Conservation (phyloP, 2,329 filamentous ascomycete species). For the Phialophora tarda region DNA sequence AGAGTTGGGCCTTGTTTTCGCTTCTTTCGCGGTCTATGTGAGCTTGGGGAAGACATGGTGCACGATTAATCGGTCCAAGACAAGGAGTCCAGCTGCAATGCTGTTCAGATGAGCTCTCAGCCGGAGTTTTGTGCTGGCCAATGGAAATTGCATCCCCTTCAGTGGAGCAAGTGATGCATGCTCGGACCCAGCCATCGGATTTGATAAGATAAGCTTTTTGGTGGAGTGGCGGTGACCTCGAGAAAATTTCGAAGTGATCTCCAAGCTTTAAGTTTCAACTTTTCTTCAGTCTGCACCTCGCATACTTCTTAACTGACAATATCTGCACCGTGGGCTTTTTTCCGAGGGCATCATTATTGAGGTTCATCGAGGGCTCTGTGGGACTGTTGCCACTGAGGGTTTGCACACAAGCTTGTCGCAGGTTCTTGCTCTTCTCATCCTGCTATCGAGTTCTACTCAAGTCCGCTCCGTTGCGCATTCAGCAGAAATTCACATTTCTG, state of each 20-base stretch:
- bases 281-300: slow-evolving; percentile 11
- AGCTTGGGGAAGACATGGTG: slow-evolving; percentile 38
- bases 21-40: slow-evolving; percentile 55
- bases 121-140: not conserved
- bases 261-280: slow-evolving; percentile 3
- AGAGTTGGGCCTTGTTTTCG: slow-evolving; percentile 43
- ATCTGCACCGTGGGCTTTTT: slow-evolving; percentile 32
- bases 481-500: slow-evolving; percentile 34
- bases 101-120: slow-evolving; percentile 1
- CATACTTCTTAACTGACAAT: slow-evolving; percentile 18
- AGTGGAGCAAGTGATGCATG: not conserved
- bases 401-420: slow-evolving; percentile 23
- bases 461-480: slow-evolving; percentile 29
- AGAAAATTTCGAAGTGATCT: slow-evolving; percentile 23
- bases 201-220: slow-evolving; percentile 25
- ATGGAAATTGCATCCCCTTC: not conserved
- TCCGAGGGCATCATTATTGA: slow-evolving; percentile 37
- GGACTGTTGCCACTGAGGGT: slow-evolving; percentile 30
- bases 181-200: slow-evolving; percentile 16
- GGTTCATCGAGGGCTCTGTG: slow-evolving; percentile 37
- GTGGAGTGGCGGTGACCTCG: slow-evolving; percentile 5
- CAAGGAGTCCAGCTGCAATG: not conserved
- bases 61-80: not conserved
- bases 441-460: slow-evolving; percentile 24
- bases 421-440: slow-evolving; percentile 36